phyloP scores from a whole-genome alignment of 2,329 filamentous ascomycete genomes.

The Trichoderma breve region DNA sequence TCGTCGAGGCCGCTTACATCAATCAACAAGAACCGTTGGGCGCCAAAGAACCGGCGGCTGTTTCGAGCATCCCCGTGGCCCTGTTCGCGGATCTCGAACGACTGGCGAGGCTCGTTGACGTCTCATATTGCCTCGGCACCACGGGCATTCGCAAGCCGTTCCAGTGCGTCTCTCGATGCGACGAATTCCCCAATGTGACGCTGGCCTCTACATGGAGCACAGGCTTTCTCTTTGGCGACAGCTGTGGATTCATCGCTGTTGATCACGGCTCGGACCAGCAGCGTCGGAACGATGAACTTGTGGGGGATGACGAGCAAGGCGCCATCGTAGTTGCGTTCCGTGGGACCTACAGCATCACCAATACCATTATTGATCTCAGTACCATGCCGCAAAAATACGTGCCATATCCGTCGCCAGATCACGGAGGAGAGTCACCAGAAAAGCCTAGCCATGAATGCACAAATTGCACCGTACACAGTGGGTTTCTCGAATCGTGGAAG shows the following conservation, averaged over 20 bases:
- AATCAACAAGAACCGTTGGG: constrained; percentile 13
- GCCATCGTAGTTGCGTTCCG: constrained; percentile 83
- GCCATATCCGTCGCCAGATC: constrained; percentile 68
- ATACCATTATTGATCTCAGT: constrained; percentile 86
- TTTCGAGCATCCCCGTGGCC: constrained; percentile 48
- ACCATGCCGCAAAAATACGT: constrained; percentile 87
- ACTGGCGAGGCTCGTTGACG: constrained; percentile 86
- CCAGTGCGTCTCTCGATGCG: constrained; percentile 77
- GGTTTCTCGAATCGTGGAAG: constrained; percentile 83
- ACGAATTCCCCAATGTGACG: constrained; percentile 76
- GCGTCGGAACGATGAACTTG: constrained; percentile 16
- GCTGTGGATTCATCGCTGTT: constrained; percentile 90
- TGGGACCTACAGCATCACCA: constrained; percentile 90
- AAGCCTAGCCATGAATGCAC: constrained; percentile 58
- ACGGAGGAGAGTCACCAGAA: constrained; percentile 35
- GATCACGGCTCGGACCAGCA: constrained; percentile 53
- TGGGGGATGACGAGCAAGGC: constrained; percentile 21
- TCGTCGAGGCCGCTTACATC: constrained; percentile 1
- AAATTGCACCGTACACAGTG: constrained; percentile 90
- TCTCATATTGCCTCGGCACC: constrained; percentile 87
- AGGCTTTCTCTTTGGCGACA: constrained; percentile 80
- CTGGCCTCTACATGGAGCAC: constrained; percentile 88
- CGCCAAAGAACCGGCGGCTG: neutral
- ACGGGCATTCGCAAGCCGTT: constrained; percentile 83
- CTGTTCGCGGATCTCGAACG: constrained; percentile 85